Evolutionary conservation across 305 asterid species (phyloP), one percentile per base, ranked within the genome.

Genomic region (Coffea humblotiana): DNA sequence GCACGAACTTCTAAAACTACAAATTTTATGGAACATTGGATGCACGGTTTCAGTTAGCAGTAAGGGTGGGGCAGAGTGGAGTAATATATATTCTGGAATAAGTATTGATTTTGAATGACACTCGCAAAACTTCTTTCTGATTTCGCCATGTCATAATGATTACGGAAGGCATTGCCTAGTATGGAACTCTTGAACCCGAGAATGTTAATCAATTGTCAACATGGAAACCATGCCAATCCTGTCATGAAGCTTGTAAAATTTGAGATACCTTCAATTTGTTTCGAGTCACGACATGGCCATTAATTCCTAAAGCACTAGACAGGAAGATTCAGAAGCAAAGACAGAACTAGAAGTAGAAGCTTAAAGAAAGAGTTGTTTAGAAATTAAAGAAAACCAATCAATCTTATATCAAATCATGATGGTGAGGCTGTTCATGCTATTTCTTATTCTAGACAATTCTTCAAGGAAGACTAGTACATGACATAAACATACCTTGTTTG

Each of bases 401-500:
- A 12, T 51, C 58, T 14, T 51, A 61, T n/a, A 48, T 21, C 18
- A 10, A 40, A 21, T 69, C 48, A 32, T 8, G 35, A 37, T n/a
- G 5, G 45, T 72, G 80, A 3, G 27, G 43, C 72, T 45, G 21
- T 29, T 77, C 37, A 52, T 18, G 47, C 7, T 63, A 64, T 32
- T 56, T n/a, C 45, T 37, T 35, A 54, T 18, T 61, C 71, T 58
- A 51, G 32, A 12, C 45, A 51, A 7, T 23, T 61, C 66, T 25
- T 51, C 8, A 27, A 14, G 13, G 23, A 7, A 23, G 49, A 13
- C 68, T 63, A 13, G 51, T 23, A 54, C 15, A 67, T 25, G 43
- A 16, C 51, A 14, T 10, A 67, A 74, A 13, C 86, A 60, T 84
- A 93, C 98, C 94, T 71, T 72, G 72, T 74, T 83, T 54, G 83